These are phyloP conservation scores for Pilobolus umbonatus DNA, from an alignment of 192 early-diverging fungal species.

Conservation along the genomic window DNA sequence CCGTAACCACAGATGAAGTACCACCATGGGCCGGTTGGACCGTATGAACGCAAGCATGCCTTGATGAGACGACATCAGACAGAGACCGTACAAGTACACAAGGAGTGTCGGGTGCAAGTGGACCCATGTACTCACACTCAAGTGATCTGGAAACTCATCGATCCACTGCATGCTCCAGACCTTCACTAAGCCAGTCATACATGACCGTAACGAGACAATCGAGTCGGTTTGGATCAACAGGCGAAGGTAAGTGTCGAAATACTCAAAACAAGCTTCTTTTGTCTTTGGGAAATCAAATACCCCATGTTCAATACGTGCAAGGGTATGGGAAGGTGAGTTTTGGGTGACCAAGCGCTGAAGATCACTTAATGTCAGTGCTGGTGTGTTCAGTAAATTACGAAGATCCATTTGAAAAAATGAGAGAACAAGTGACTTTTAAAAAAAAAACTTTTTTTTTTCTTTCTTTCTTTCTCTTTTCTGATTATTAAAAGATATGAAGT, in stretches of 20 bases:
- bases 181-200: conserved; percentile 14
- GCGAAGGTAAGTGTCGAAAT: conserved; percentile 22
- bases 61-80: no score
- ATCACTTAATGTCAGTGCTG: conserved; percentile 4
- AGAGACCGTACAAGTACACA: conserved; percentile 7
- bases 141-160: conserved; percentile 7
- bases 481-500: conserved; percentile 41
- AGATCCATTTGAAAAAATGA: conserved; percentile 17
- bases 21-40: not conserved
- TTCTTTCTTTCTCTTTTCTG: conserved; percentile 4
- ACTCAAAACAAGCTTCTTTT: conserved; percentile 6
- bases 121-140: no score
- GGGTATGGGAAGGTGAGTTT: no score
- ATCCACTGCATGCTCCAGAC: conserved; percentile 15
- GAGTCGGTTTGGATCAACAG: conserved; percentile 10
- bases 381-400: conserved; percentile 12
- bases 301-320: no score
- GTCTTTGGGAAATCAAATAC: not conserved
- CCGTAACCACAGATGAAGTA: conserved; percentile 11
- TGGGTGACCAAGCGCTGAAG: conserved; percentile 8
- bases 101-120: conserved; percentile 6
- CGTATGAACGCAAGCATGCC: conserved; percentile 19
- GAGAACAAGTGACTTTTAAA: not conserved
- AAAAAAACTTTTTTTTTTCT: conserved; percentile 9
- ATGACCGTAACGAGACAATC: conserved; percentile 11